phyloP scores from a whole-genome alignment of 176 grass and related monocot species.

The Avena atlantica region DNA sequence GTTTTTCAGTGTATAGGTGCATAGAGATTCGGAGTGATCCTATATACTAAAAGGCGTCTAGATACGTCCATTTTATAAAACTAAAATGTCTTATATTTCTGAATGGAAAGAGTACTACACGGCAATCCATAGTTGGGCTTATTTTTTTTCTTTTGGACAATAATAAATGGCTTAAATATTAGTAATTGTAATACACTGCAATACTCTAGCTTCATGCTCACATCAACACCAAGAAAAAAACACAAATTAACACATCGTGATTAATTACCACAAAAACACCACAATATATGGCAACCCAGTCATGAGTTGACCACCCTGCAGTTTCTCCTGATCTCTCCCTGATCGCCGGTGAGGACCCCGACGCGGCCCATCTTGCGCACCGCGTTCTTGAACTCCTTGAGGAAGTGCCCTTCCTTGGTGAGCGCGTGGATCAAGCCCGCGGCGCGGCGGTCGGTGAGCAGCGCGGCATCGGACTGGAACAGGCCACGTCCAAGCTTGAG shows the following conservation, averaged over 20 bases:
- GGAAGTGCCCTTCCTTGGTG: slow-evolving; percentile 31
- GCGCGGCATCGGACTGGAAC: slow-evolving; percentile 61
- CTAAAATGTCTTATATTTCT: too few species aligned
- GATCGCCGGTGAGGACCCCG: slow-evolving; percentile 41
- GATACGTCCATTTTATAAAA: too few species aligned
- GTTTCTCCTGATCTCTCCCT: slow-evolving; percentile 50
- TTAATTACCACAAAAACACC: not conserved
- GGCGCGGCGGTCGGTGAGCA: slow-evolving; percentile 40
- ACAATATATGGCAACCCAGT: not conserved
- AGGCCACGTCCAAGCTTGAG: slow-evolving; percentile 57
- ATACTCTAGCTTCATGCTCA: not conserved
- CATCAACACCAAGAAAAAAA: not conserved
- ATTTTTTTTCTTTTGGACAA: not conserved
- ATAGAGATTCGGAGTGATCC: too few species aligned
- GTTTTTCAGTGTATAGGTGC: too few species aligned
- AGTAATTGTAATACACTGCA: not conserved
- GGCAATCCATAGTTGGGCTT: not conserved
- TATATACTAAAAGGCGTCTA: too few species aligned
- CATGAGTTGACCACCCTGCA: slow-evolving; percentile 43
- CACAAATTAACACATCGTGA: not conserved
- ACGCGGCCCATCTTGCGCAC: slow-evolving; percentile 64
- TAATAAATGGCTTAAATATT: not conserved
- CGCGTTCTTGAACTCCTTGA: slow-evolving; percentile 55
- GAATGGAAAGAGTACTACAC: not conserved
- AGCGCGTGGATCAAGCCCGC: slow-evolving; percentile 48